These are phyloP conservation scores for Pigoraptor vietnamica DNA, from an alignment of 78 protist genomes.

Conservation along the genomic window DNA sequence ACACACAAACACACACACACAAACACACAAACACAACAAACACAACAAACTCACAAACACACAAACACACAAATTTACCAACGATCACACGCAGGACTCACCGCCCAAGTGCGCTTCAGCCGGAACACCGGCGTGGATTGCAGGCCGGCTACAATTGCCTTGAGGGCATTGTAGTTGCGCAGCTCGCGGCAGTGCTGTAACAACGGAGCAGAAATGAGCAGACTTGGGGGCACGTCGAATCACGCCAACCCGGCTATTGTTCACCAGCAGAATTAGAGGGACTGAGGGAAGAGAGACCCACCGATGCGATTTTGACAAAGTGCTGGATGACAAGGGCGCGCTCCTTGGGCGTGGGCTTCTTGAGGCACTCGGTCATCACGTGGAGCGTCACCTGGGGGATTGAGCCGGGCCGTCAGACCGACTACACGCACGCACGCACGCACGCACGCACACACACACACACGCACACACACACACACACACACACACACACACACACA, in stretches of 20 bases:
- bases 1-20: too few relatives aligned
- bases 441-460: background rate
- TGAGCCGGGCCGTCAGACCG: too few relatives aligned
- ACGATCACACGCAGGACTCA: background rate
- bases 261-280: too few relatives aligned
- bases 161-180: background rate
- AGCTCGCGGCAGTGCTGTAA: background rate
- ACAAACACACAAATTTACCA: background rate
- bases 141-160: constrained; percentile 12
- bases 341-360: background rate
- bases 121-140: background rate
- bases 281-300: too few relatives aligned
- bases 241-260: too few relatives aligned
- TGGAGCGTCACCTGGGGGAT: background rate
- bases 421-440: background rate
- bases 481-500: background rate
- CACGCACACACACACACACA: background rate
- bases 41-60: background rate
- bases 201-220: background rate
- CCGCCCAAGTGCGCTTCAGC: constrained; percentile 8
- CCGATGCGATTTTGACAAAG: background rate
- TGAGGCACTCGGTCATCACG: background rate
- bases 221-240: background rate
- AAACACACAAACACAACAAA: background rate
- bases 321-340: background rate